Evolutionary conservation across 129 eudicot species (phyloP), one percentile per base, ranked within the genome.

Genomic region (Erigeron canadensis): DNA sequence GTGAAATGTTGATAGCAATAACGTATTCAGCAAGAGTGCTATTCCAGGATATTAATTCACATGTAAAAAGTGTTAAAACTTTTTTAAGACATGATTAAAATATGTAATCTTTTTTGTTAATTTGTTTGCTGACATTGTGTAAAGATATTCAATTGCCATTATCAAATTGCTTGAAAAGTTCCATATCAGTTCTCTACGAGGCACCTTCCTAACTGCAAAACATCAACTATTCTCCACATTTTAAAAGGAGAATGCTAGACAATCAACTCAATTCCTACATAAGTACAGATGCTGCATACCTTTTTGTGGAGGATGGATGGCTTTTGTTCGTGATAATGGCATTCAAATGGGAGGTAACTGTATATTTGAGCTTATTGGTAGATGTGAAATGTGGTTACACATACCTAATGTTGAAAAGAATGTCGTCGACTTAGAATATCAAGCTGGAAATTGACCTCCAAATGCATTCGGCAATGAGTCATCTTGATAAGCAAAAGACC

Each of bases 301-400:
- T 83, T n/a, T 91, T 70, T 91, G 98, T 80, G 94, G 94, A 64
- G 98, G 98, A 16, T 91, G 98, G 98, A 86, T 89, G 95, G 84
- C 89, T 23, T 92, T 92, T 86, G 96, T 88, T 19, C 96, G 98
- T 54, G 91, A 84, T 51, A 91, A 91, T 80, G 79, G 70, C 64
- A 79, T 89, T 40, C 87, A 84, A 66, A 63, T 86, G 80, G 98
- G 98, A 65, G 98, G 88, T 75, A 86, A 86, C 53, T 91, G 98
- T 77, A 86, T 91, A 11, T 91, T 91, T 70, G 96, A 91, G 74
- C 96, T 91, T 59, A 77, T 91, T 88, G 98, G 86, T 11, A 81
- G 78, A 46, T 83, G 82, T 62, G 91, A 88, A 80, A 77, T 91
- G 91, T 86, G 89, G 6, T 96, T 91, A 50, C 95, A 89, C 62